A percentile compares a stretch with the other conserved stretches of the same genome.
These are phyloP conservation scores for Podaxis sp. DNA, from an alignment of 768 basidiomycete genomes.

Conservation along the genomic window DNA sequence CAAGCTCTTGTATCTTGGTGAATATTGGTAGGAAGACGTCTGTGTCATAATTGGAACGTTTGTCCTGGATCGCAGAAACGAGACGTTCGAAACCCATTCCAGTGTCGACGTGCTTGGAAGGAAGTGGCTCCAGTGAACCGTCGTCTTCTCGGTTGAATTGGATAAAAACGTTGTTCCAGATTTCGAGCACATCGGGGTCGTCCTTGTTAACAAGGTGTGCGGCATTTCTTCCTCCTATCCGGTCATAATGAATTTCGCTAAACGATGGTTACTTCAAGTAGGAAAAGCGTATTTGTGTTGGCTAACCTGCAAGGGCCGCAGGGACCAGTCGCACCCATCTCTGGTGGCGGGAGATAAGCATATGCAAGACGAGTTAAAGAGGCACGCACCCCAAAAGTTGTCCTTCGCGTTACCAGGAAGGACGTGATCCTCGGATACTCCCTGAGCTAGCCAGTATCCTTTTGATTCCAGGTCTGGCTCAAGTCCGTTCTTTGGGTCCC, in stretches of 20 bases:
- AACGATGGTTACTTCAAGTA: neutral
- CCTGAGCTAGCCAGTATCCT: conserved; percentile 85
- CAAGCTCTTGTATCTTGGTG: conserved; percentile 80
- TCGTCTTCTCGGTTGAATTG: conserved; percentile 97
- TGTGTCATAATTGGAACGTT: conserved; percentile 95
- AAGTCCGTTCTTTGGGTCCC: conserved; percentile 81
- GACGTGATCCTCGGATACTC: conserved; percentile 87
- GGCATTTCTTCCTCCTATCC: conserved; percentile 96
- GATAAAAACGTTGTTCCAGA: conserved; percentile 99
- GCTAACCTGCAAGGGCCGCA: conserved; percentile 92
- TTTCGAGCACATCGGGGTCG: conserved; percentile 95
- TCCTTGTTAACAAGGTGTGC: conserved; percentile 92
- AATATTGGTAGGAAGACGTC: conserved; percentile 94
- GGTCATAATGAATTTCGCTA: conserved; percentile 96
- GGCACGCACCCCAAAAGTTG: conserved; percentile 92
- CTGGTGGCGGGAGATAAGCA: conserved; percentile 38
- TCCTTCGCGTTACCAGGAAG: conserved; percentile 94
- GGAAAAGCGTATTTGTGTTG: conserved; percentile 5
- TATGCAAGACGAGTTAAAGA: neutral
- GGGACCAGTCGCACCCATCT: conserved; percentile 98
- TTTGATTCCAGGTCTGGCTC: conserved; percentile 89
- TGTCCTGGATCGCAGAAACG: conserved; percentile 91
- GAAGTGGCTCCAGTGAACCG: conserved; percentile 75
- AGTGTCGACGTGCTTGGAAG: conserved; percentile 95
- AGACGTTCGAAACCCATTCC: conserved; percentile 99